These are phyloP conservation scores for Domatiomyces catenatus DNA, from an alignment of 2,329 filamentous ascomycete genomes.

Conservation along the genomic window DNA sequence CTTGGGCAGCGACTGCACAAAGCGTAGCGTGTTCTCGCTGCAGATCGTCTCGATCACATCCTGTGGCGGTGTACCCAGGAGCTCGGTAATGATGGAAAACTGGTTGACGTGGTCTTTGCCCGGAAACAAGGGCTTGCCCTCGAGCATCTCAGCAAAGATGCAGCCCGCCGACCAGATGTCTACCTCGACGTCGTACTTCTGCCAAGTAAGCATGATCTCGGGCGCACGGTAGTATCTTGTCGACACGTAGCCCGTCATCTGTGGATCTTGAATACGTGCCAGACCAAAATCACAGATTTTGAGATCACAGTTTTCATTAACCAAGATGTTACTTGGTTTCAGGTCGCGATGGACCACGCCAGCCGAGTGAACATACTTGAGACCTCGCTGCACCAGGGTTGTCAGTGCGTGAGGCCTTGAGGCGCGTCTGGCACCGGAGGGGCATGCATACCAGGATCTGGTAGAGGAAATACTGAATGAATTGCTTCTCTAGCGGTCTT, in stretches of 20 bases:
- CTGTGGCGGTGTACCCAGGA: constrained; percentile 88
- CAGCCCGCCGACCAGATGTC: constrained; percentile 99
- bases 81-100: constrained; percentile 97
- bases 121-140: constrained; percentile 94
- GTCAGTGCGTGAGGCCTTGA: constrained; percentile 4
- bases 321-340: constrained; percentile 96
- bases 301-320: constrained; percentile 98
- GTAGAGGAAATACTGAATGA: constrained; percentile 99
- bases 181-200: constrained; percentile 98
- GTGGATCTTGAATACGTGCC: constrained; percentile 92
- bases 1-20: constrained; percentile 93
- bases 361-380: constrained; percentile 98
- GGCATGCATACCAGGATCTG: constrained; percentile 69
- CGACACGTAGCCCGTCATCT: constrained; percentile 99
- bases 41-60: constrained; percentile 98
- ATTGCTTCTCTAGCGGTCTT: constrained; percentile 92
- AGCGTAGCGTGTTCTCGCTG: constrained; percentile 92
- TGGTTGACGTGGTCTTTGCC: constrained; percentile 99
- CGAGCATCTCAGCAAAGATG: constrained; percentile 98
- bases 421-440: background rate
- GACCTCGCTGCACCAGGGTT: constrained; percentile 52
- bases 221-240: constrained; percentile 97
- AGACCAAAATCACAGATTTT: constrained; percentile 99
- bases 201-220: constrained; percentile 99
- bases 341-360: constrained; percentile 95